phyloP scores from a whole-genome alignment of 257 asterid genomes.

The Avicennia marina region DNA sequence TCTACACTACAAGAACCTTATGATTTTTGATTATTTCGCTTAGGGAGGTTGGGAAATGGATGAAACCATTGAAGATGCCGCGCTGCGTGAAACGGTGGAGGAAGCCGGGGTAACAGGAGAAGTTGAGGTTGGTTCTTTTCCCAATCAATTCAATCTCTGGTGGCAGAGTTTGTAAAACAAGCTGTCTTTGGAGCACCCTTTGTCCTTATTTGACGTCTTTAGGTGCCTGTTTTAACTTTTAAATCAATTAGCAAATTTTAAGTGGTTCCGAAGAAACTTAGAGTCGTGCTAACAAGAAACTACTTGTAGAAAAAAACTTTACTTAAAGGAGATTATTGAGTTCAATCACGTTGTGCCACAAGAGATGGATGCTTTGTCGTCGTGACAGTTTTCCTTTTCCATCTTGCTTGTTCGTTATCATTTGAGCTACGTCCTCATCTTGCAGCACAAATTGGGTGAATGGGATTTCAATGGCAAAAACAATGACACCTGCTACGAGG shows the following conservation, averaged over 20 bases:
- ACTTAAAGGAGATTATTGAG: no score
- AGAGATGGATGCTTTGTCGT: no score
- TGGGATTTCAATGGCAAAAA: constrained; percentile 69
- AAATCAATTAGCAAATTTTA: no score
- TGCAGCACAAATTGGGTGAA: constrained; percentile 57
- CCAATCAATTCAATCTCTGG: background rate
- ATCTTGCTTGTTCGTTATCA: background rate
- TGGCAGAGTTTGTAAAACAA: background rate
- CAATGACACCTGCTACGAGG: constrained; percentile 44
- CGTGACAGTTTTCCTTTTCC: no score
- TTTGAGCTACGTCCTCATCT: background rate
- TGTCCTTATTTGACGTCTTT: background rate
- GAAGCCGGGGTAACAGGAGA: constrained; percentile 96
- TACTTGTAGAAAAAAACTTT: no score
- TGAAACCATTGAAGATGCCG: constrained; percentile 68
- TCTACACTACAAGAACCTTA: no score
- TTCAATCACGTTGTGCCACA: no score
- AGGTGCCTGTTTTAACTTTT: no score
- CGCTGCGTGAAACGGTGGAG: constrained; percentile 79
- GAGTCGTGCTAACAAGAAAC: no score
- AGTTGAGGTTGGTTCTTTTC: constrained; percentile 51
- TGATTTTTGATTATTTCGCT: constrained; percentile 8
- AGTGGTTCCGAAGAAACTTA: no score
- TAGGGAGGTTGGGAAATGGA: constrained; percentile 97
- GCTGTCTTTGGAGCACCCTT: no score